Evolutionary conservation across 768 basidiomycete species (phyloP).

Genomic region (Solioccasus polychromus): DNA sequence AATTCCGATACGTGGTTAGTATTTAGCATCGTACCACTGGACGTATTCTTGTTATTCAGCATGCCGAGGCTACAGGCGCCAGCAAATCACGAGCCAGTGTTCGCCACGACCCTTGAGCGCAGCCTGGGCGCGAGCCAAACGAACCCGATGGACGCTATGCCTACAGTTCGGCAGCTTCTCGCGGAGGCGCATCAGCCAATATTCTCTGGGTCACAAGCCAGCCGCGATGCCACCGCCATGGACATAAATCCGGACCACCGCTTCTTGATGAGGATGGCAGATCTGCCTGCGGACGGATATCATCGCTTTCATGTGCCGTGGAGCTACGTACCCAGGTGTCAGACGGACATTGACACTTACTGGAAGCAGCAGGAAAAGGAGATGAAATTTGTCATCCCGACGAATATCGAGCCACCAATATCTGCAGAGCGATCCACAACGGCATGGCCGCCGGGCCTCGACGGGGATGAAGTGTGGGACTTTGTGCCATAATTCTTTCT

Average conservation of each 20-base stretch:
- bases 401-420: conserved; percentile 25
- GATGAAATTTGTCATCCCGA: conserved; percentile 1
- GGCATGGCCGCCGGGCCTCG: conserved; percentile 23
- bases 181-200: conserved; percentile 29
- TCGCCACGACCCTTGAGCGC: neutral
- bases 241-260: conserved; percentile 43
- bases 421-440: conserved; percentile 49
- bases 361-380: conserved; percentile 33
- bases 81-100: neutral
- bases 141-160: neutral
- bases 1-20: conserved; percentile 8
- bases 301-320: conserved; percentile 5
- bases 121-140: neutral
- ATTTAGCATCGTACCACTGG: neutral
- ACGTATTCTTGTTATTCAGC: conserved; percentile 13
- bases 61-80: conserved; percentile 2
- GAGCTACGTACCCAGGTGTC: conserved; percentile 28
- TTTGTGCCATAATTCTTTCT: conserved; percentile 11
- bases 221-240: conserved; percentile 41
- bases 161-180: conserved; percentile 20
- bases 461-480: conserved; percentile 24
- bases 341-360: conserved; percentile 34
- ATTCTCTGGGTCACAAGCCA: conserved; percentile 27
- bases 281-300: conserved; percentile 6
- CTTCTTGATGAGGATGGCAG: conserved; percentile 8